Conservation (phyloP, 2,329 filamentous ascomycete species). For the Penicillium sp. region DNA sequence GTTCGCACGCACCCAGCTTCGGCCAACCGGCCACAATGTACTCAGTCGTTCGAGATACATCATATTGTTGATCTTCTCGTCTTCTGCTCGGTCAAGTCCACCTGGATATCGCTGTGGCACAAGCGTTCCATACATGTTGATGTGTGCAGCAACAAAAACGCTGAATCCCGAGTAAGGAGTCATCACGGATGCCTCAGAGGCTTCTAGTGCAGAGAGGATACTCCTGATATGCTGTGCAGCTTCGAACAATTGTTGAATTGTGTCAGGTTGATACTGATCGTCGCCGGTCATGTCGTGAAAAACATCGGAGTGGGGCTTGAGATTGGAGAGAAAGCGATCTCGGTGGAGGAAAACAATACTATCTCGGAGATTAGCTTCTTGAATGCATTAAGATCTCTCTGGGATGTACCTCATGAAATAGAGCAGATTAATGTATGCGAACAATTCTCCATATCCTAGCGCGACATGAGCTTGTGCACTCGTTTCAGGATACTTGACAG, state of each 20-base stretch:
- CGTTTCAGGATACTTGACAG: slow-evolving; percentile 36
- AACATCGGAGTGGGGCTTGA: slow-evolving; percentile 28
- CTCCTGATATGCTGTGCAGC: slow-evolving; percentile 36
- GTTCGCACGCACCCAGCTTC: slow-evolving; percentile 35
- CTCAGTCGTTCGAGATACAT: slow-evolving; percentile 36
- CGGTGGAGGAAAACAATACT: slow-evolving; percentile 40
- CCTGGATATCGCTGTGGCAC: slow-evolving; percentile 36
- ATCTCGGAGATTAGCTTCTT: not conserved
- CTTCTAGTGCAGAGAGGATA: slow-evolving; percentile 33
- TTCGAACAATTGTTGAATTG: slow-evolving; percentile 35
- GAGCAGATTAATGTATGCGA: slow-evolving; percentile 41
- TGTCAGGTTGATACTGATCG: slow-evolving; percentile 19
- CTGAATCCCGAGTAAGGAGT: slow-evolving; percentile 42
- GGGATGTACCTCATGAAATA: slow-evolving; percentile 39
- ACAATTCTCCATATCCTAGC: slow-evolving; percentile 38
- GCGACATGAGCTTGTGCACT: slow-evolving; percentile 38
- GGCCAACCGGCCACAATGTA: slow-evolving; percentile 37
- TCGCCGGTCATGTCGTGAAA: slow-evolving; percentile 22
- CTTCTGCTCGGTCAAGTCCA: slow-evolving; percentile 32
- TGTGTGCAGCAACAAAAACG: slow-evolving; percentile 40
- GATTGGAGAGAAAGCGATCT: slow-evolving; percentile 35
- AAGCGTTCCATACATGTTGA: slow-evolving; percentile 43
- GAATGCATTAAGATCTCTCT: not conserved
- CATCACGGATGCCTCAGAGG: slow-evolving; percentile 35
- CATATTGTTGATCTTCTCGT: slow-evolving; percentile 36